Base-by-base conservation (phyloP, 2,329 filamentous ascomycete species). In the Paecilomyces fulvus region DNA sequence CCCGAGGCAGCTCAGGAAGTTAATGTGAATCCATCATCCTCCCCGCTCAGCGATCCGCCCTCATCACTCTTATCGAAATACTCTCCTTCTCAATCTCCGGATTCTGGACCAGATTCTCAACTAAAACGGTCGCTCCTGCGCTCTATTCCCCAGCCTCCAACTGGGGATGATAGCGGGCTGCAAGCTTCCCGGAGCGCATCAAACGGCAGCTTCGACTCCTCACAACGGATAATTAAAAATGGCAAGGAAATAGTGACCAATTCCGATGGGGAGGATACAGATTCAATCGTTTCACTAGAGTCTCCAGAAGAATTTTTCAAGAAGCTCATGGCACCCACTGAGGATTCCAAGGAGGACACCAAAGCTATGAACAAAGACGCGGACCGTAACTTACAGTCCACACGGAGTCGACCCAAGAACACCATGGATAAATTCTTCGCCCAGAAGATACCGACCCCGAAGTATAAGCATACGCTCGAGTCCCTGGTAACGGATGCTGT, bases 221-320 rank as follows among this genome's bases (percentile, higher is more conserved):
- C 77, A 57, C 75, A 83, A 68, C 76, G 83, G 63, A 71, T 83
- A 11, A 74, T 86, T 55, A 87, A 76, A 57, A 74, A 80, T 63
- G 82, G 82, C 2, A 68, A 77, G 54, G 70, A 78, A 55, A 68
- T 79, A 2, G 76, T 92, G 46, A 79, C 79, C 50, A 85, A 83
- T 55, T 91, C 89, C 0, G 89, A 92, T 64, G 86, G 87, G 9
- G 87, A 88, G n/a, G 81, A 81, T 17, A 80, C 79, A 28, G 79
- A 82, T 52, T 86, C 86, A 0, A 75, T 81, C 57, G 76, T 73
- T 53, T 80, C 78, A 1, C 65, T 83, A 20, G 79, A 80, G 57
- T 78, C 80, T 28, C 76, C 86, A 12, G 78, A 80, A 4, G 77
- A 80, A 49, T 68, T 86, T 1, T 65, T 80, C 14, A 63, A 64